Evolutionary conservation across 2,329 filamentous ascomycete genomes (phyloP).

Genomic region (Periconia macrospinosa): DNA sequence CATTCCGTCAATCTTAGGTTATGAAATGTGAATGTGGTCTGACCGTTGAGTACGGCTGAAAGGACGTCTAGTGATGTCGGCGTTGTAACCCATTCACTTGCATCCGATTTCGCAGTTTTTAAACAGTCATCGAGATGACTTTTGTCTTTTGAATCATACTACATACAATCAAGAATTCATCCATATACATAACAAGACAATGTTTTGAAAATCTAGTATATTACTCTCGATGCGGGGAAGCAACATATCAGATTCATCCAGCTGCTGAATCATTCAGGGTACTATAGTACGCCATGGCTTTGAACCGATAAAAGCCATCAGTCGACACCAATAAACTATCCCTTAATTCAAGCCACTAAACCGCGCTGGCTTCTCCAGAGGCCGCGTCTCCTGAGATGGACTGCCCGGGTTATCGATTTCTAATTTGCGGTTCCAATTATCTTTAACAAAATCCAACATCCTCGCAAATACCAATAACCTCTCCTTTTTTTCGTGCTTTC

Average conservation of each 20-base stretch:
- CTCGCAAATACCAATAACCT: constrained; percentile 39
- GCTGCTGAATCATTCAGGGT: neutral
- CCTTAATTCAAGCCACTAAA: neutral
- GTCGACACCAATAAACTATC: neutral
- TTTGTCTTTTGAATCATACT: no score
- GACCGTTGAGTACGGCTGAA: no score
- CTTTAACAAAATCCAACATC: constrained; percentile 41
- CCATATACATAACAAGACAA: neutral
- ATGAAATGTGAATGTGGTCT: no score
- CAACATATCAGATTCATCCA: neutral
- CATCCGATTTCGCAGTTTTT: neutral
- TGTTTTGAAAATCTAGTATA: neutral
- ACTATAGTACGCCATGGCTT: neutral
- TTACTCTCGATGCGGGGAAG: neutral
- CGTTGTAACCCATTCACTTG: neutral
- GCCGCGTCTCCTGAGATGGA: constrained; percentile 16
- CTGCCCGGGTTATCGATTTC: constrained; percentile 15
- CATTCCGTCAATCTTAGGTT: no score
- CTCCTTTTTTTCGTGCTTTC: constrained; percentile 42
- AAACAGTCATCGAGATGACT: no score
- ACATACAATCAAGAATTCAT: no score
- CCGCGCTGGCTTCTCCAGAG: constrained; percentile 7
- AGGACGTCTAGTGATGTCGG: no score
- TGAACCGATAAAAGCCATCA: neutral
- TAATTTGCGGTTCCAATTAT: constrained; percentile 37